Evolutionary conservation across 176 grass and related monocot species (phyloP), one percentile per base, ranked within the genome.

Genomic region (Aegilops sharonensis): DNA sequence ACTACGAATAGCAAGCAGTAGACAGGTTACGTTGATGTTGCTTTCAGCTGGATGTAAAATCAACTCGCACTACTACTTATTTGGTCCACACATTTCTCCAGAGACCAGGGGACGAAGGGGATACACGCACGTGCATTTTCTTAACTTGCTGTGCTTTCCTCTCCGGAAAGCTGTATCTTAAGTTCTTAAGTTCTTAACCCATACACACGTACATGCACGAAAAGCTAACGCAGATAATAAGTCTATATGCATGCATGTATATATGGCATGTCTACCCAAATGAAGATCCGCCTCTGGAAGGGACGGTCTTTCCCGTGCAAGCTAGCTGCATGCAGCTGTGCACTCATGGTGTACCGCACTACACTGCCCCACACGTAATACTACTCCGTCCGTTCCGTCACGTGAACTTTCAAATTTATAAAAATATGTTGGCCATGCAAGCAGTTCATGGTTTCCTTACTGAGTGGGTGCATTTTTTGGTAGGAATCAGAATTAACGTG

Each of bases 71-170:
- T 27, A 27, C 27, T 27, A 27, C 27, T 69, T 69, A 2, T 27
- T 27, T 27, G 39, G 42, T 75, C 42, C 43, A 50, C 43, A 30
- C 13, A 75, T 52, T 50, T 75, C 14, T 75, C 72, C 72, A 17
- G 1, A 17, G 40, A 17, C 0, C 3, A 48, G 23, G 72, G 42
- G 13, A 75, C 71, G 72, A 18, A 75, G 17, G 13, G 0, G 42
- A 48, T 1, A 9, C 13, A 29, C 45, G 13, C 40, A 50, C 42
- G 72, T 74, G 71, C 23, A 72, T 54, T 54, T 54, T 54, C 69
- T 36, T 64, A 52, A 60, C 69, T 67, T 87, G 68, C 29, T 75
- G 21, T 6, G 76, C 5, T 79, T n/a, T n/a, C n/a, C n/a, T n/a
- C n/a, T n/a, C n/a, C n/a, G n/a, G 23, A 50, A 31, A 79, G n/a